Conservation (phyloP, 2,329 filamentous ascomycete genomes). For the Beauveria varroae region DNA sequence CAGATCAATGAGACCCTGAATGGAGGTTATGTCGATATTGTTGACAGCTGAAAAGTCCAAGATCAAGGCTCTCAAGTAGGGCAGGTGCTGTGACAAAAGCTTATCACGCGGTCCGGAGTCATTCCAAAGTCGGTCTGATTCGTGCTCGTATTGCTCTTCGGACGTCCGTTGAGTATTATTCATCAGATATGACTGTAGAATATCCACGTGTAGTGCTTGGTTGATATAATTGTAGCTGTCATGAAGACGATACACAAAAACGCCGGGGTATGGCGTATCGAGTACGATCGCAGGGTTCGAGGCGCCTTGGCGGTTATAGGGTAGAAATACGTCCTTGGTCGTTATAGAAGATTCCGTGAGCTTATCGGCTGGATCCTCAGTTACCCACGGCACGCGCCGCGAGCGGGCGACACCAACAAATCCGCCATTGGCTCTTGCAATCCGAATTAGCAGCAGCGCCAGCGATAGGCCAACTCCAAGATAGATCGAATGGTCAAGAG, state of each 20-base stretch:
- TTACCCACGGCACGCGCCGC: conserved; percentile 11
- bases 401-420: conserved; percentile 35
- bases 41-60: conserved; percentile 52
- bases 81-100: conserved; percentile 24
- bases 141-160: conserved; percentile 27
- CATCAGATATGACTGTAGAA: conserved; percentile 31
- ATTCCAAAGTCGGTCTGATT: conserved; percentile 47
- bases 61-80: conserved; percentile 45
- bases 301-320: conserved; percentile 32
- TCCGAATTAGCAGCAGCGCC: conserved; percentile 35
- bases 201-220: conserved; percentile 39
- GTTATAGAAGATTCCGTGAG: not conserved
- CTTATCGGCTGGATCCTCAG: not conserved
- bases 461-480: conserved; percentile 36
- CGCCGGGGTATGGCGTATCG: conserved; percentile 37
- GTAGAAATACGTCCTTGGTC: conserved; percentile 26
- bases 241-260: conserved; percentile 44
- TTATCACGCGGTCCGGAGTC: conserved; percentile 34
- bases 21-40: conserved; percentile 48
- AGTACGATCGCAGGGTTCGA: conserved; percentile 38
- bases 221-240: conserved; percentile 48
- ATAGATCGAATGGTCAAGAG: conserved; percentile 45
- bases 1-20: conserved; percentile 50
- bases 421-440: conserved; percentile 38
- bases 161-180: conserved; percentile 32